Percentiles rank a stretch among this genome's conserved stretches.
Evolutionary conservation across 768 basidiomycete genomes (phyloP).

Genomic region (Clitopilus hobsonii): DNA sequence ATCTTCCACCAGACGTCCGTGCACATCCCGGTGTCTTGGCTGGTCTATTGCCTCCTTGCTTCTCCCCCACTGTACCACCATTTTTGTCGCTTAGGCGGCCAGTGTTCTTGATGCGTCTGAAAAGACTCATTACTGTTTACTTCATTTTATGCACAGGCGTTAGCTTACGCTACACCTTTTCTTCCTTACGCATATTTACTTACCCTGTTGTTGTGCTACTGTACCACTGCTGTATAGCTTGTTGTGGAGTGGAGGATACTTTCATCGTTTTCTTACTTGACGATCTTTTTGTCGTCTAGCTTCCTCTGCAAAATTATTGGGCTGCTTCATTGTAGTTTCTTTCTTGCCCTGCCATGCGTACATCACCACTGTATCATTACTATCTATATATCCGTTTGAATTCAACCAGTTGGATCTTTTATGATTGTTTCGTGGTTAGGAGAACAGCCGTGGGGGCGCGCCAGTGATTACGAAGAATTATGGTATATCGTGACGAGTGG

Average conservation of each 20-base stretch:
- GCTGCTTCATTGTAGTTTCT: neutral
- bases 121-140: no score
- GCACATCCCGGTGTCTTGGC: neutral
- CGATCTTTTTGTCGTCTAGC: neutral
- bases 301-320: neutral
- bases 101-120: no score
- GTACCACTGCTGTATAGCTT: constrained; percentile 7
- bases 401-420: neutral
- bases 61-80: neutral
- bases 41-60: neutral
- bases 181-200: constrained; percentile 8
- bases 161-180: constrained; percentile 2
- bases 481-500: neutral
- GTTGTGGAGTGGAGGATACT: constrained; percentile 5
- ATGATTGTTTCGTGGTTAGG: neutral
- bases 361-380: constrained; percentile 19
- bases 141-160: constrained; percentile 8
- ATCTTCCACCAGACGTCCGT: constrained; percentile 5
- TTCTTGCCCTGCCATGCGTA: neutral
- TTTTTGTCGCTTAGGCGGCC: neutral
- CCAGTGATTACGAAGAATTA: no score
- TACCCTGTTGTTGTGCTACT: constrained; percentile 9
- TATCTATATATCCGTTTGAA: constrained; percentile 11
- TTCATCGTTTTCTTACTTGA: neutral
- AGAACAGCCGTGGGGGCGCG: no score